Evolutionary conservation across 2,329 filamentous ascomycete genomes (phyloP).

Genomic region (Parascedosporium putredinis): DNA sequence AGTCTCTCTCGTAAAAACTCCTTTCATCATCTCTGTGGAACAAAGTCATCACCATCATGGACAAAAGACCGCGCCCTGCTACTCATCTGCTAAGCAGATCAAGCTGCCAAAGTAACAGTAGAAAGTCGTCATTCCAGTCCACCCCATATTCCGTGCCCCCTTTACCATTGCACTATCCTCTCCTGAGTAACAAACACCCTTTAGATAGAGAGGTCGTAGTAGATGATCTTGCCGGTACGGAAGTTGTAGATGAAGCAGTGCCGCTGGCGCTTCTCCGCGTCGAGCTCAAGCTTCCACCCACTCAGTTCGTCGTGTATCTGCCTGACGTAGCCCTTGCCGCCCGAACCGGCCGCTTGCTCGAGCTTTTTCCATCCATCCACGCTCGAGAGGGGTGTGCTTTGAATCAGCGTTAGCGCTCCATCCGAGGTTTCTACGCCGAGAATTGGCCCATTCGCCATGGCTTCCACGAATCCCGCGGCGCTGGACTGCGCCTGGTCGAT

Average conservation of each 20-base stretch:
- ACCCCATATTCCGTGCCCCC: no score
- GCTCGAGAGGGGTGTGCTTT: conserved; percentile 65
- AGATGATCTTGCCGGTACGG: conserved; percentile 69
- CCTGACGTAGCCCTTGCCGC: conserved; percentile 70
- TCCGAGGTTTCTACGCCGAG: conserved; percentile 83
- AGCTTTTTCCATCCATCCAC: conserved; percentile 73
- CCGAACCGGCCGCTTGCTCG: conserved; percentile 66
- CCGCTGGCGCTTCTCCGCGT: conserved; percentile 40
- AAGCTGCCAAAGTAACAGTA: no score
- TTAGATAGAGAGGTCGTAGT: conserved; percentile 58
- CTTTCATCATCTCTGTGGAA: no score
- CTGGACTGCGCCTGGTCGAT: conserved; percentile 64
- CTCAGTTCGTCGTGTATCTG: conserved; percentile 71
- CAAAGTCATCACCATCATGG: no score
- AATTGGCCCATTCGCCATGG: conserved; percentile 68
- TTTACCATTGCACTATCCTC: no score
- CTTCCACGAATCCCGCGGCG: conserved; percentile 53
- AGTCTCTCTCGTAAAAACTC: no score
- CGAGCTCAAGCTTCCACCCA: conserved; percentile 50
- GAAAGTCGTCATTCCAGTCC: no score
- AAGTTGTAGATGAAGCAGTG: conserved; percentile 92
- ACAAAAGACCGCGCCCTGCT: no score
- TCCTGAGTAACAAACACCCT: neutral
- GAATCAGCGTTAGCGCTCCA: conserved; percentile 66
- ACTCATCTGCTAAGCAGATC: no score